Base-by-base conservation (phyloP, 1,284 basidiomycete genomes). In the Filobasidium uniguttulatum region DNA sequence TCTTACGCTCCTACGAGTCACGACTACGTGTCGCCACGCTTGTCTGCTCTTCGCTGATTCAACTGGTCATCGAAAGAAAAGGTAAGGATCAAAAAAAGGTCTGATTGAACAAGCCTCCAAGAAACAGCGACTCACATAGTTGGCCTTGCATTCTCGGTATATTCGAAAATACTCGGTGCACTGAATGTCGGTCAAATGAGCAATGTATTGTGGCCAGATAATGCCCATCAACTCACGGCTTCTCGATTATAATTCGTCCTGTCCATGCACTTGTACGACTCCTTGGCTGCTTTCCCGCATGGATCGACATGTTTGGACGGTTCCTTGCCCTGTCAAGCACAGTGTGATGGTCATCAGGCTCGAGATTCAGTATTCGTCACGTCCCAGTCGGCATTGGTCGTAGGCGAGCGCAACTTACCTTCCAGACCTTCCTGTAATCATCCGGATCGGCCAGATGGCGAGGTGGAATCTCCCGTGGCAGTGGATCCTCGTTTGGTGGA, bases 81-180 rank as follows among this genome's bases (percentile, higher is more conserved):
- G n/a, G n/a, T n/a, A n/a, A n/a, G n/a, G n/a, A n/a, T n/a, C n/a
- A n/a, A n/a, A n/a, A n/a, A n/a, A n/a, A n/a, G n/a, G n/a, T n/a
- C n/a, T n/a, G n/a, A n/a, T n/a, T n/a, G n/a, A n/a, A n/a, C n/a
- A n/a, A n/a, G n/a, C n/a, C n/a, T n/a, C n/a, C n/a, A n/a, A n/a
- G n/a, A n/a, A n/a, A n/a, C n/a, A n/a, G n/a, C 22, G 28, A 55
- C 64, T 40, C 40, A 67, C 65, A 66, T 66, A 69, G 56, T 62
- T 65, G 40, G 59, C 61, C 54, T 69, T 69, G 57, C 68, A 69
- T 49, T 67, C 66, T 48, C 64, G 53, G 53, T 70, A 70, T 19
- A 63, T 66, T 46, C 59, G 57, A 54, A 70, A 70, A 56, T 64
- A 70, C 40, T 67, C 63, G 52, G 64, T 59, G 53, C 68, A 69